Evolutionary conservation across 345 rosid species (phyloP).

Genomic region (Citrus trifoliata): DNA sequence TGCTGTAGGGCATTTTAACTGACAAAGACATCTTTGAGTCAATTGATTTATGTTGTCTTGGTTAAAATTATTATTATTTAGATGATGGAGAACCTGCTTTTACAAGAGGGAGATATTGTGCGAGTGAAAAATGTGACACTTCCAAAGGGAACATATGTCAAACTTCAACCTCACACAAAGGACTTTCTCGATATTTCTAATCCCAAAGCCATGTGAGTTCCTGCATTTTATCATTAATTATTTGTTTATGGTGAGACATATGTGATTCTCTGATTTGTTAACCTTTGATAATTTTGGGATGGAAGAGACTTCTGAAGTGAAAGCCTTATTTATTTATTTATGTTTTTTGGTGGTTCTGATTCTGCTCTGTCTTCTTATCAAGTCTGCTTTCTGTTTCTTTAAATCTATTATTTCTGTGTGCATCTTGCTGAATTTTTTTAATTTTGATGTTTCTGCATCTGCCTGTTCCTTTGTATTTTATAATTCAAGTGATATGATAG

Average conservation of each 20-base stretch:
- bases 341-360: not conserved
- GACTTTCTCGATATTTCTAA: slow-evolving; percentile 96
- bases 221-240: not conserved
- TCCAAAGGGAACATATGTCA: slow-evolving; percentile 95
- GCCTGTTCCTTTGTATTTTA: not conserved
- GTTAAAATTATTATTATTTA: slow-evolving; percentile 25
- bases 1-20: not conserved
- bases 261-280: not conserved
- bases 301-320: not conserved
- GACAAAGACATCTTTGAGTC: not conserved
- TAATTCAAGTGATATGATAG: not conserved
- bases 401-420: not conserved
- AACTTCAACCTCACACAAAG: slow-evolving; percentile 93
- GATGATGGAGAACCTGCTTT: slow-evolving; percentile 98
- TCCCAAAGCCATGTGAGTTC: slow-evolving; percentile 95
- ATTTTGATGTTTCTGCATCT: not conserved
- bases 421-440: not conserved
- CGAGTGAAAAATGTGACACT: slow-evolving; percentile 84
- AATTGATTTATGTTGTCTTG: slow-evolving; percentile 4
- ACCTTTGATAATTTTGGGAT: slow-evolving; percentile 1
- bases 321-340: not conserved
- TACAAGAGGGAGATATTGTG: slow-evolving; percentile 93
- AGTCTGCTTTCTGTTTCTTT: not conserved
- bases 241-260: not conserved
- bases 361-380: not conserved